phyloP scores from a whole-genome alignment of 169 alveolate species.

The Cryptosporidium tyzzeri region DNA sequence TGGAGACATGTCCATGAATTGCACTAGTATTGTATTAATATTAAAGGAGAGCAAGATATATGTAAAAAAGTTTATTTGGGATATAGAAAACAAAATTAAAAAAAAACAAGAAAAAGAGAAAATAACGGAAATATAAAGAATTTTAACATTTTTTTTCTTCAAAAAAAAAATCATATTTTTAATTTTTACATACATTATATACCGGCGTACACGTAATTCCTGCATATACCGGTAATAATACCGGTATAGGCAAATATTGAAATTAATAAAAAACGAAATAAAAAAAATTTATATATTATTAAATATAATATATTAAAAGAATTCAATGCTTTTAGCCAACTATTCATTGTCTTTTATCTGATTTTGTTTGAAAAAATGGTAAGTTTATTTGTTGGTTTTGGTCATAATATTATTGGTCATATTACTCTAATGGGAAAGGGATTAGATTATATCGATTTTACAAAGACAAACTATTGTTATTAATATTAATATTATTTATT shows the following conservation, averaged over 20 bases:
- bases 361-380: conserved; percentile 15
- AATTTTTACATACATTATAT: neutral
- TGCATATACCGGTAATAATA: neutral
- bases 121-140: neutral
- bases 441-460: too few relatives aligned
- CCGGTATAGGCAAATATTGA: conserved; percentile 5
- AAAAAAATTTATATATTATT: neutral
- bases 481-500: too few relatives aligned
- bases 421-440: neutral
- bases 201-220: conserved; percentile 5
- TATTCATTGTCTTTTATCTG: neutral
- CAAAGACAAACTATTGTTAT: too few relatives aligned
- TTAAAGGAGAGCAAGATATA: neutral
- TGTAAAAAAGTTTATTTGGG: neutral
- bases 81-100: neutral
- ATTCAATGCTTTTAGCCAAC: neutral
- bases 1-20: conserved; percentile 18
- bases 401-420: neutral
- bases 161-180: neutral
- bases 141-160: too few relatives aligned
- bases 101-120: neutral
- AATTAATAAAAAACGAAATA: neutral
- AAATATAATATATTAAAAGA: too few relatives aligned
- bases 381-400: neutral
- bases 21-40: too few relatives aligned